These are phyloP conservation scores for Ascochyta viciae-villosae DNA, from an alignment of 2,329 filamentous ascomycete species.

Conservation along the genomic window DNA sequence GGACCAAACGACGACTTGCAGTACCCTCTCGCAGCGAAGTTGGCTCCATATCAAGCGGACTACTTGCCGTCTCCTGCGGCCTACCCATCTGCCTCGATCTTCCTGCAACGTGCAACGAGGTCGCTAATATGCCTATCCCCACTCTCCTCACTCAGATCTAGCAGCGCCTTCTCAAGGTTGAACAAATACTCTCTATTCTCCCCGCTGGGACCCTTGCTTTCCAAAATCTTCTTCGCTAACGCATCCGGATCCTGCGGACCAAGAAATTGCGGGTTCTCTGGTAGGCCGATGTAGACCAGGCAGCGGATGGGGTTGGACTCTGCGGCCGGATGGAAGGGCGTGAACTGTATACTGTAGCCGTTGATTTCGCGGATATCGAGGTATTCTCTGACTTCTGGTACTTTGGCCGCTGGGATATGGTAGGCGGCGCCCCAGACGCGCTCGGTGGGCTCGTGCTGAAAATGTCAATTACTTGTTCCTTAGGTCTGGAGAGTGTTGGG, in stretches of 20 bases:
- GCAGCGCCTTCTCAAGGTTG: slow-evolving; percentile 76
- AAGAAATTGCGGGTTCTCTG: slow-evolving; percentile 90
- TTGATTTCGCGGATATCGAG: slow-evolving; percentile 98
- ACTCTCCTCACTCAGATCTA: slow-evolving; percentile 75
- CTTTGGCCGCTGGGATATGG: slow-evolving; percentile 75
- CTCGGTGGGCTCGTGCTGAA: slow-evolving; percentile 59
- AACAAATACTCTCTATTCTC: slow-evolving; percentile 90
- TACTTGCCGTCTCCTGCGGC: slow-evolving; percentile 2
- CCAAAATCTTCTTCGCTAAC: slow-evolving; percentile 81
- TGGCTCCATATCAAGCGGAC: background rate
- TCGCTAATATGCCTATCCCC: slow-evolving; percentile 86
- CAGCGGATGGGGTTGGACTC: slow-evolving; percentile 51
- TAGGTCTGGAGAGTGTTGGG: background rate
- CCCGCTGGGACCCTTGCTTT: slow-evolving; percentile 81
- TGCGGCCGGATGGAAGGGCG: slow-evolving; percentile 74
- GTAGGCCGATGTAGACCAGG: slow-evolving; percentile 93
- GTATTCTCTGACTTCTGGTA: slow-evolving; percentile 83
- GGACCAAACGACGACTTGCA: too few species aligned
- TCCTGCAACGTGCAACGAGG: slow-evolving; percentile 74
- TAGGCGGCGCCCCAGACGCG: slow-evolving; percentile 91
- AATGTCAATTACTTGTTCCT: background rate
- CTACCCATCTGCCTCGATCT: slow-evolving; percentile 59
- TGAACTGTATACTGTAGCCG: slow-evolving; percentile 93
- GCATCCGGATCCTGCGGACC: slow-evolving; percentile 79
- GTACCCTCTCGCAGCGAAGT: background rate